Base-by-base conservation (phyloP, 352 stramenopile species). In the Aphanomyces astaci region DNA sequence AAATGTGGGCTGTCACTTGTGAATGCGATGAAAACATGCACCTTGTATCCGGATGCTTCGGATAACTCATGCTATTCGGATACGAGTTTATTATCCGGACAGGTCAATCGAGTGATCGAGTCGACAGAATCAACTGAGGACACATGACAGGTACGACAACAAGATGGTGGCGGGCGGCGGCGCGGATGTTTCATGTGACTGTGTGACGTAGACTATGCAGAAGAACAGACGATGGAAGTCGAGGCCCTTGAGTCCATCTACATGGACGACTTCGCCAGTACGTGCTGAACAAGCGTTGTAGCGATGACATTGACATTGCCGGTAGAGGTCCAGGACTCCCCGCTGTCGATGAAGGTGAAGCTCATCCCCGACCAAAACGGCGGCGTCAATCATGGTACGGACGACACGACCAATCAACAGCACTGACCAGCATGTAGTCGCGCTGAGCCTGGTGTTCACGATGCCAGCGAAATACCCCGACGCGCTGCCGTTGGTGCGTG, bases 211-310 rank as follows among this genome's bases (percentile, higher is more conserved):
- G 86, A 95, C 76, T 93, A 95, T 79, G 85, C 84, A 67, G 86
- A 93, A 73, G 86, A 95, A 64, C 85, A 94, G 75, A 76, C 74
- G 72, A 95, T 95, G 86, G 86, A 95, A 78, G 85, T 92, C 72
- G 86, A 95, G 69, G 86, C 86, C 49, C 83, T 95, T 66, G 86
- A 94, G 69, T 84, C 86, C 73, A 95, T 95, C 62, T 95, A 95
- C 74, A 94, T 92, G 81, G 82, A 95, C 73, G 86, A 95, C 69
- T 95, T 95, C 75, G 87, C 73, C 57, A 87, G 86, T 95, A 74
- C 54, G 82, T 81, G 11, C 30, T 36, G 15, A 9, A 22, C 27
- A 40, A 28, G 19, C 27, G 11, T 11, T 25, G 19, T 24, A 32
- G 17, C 22, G 52, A 66, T 71, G 32, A 70, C 51, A 22, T 7